Evolutionary conservation across 257 asterid genomes (phyloP).

Genomic region (Sherardia arvensis): DNA sequence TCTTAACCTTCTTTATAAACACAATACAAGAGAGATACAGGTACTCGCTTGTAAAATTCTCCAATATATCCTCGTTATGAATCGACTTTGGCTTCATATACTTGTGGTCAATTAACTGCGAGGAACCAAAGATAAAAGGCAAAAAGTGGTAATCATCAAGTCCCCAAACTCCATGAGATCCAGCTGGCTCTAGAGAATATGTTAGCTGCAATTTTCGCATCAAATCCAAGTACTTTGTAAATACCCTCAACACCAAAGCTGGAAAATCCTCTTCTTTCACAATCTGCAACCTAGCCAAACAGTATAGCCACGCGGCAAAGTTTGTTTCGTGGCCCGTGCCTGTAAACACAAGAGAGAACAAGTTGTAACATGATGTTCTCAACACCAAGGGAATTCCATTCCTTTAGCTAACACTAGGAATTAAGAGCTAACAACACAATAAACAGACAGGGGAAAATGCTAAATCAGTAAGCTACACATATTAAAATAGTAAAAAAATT

Average conservation of each 20-base stretch:
- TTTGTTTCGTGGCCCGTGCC: conserved; percentile 97
- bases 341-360: conserved; percentile 9
- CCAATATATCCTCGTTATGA: conserved; percentile 83
- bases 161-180: conserved; percentile 98
- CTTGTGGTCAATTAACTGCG: conserved; percentile 89
- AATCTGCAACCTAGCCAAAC: conserved; percentile 65
- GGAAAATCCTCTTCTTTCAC: conserved; percentile 76
- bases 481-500: neutral
- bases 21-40: conserved; percentile 68
- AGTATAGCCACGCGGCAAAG: conserved; percentile 84
- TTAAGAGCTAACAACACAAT: neutral
- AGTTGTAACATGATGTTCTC: neutral
- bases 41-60: conserved; percentile 66
- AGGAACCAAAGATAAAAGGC: conserved; percentile 84
- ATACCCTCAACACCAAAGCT: conserved; percentile 69
- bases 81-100: conserved; percentile 96
- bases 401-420: neutral
- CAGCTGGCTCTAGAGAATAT: conserved; percentile 84
- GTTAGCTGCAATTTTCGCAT: conserved; percentile 83
- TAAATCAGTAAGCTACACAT: neutral
- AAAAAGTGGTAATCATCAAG: conserved; percentile 92
- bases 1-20: conserved; percentile 82
- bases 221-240: conserved; percentile 70
- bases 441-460: neutral
- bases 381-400: neutral